Evolutionary conservation across 306 rosid genomes (phyloP), one percentile per base, ranked within the genome.

Genomic region (Cyclanthera cordifolia): DNA sequence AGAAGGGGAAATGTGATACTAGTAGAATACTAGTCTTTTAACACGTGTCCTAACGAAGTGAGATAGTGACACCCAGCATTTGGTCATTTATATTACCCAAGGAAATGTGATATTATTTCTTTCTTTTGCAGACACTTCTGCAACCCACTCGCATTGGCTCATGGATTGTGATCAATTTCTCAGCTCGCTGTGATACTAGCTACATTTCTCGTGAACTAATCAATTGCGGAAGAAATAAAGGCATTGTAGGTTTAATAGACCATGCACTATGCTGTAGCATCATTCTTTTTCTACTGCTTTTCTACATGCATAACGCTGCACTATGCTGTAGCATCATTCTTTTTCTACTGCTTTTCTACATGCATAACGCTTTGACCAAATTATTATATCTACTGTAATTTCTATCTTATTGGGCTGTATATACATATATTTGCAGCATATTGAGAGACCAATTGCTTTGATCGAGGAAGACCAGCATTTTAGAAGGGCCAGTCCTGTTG

Each of bases 91-190:
- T 46, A 34, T 34, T 34, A 34, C n/a, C n/a, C n/a, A n/a, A n/a
- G n/a, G n/a, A n/a, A n/a, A n/a, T 49, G 71, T 74, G 73, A 70
- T 76, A 60, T 11, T n/a, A 20, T n/a, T 67, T 72, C 54, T 39
- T 75, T 57, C 28, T 69, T 48, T 54, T 61, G 54, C 69, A 89
- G 98, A 83, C 84, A 53, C 89, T 93, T 80, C 50, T 80, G 23
- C 73, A 75, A 48, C 90, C 98, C 71, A 73, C 74, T 70, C 81
- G 66, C 39, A 86, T 93, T 65, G 80, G 68, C 28, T 60, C 45
- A 67, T 89, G 98, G 98, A 73, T 83, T 79, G 79, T 93, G 58
- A 96, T 93, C 48, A 93, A 93, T 78, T 93, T 93, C 79, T 93
- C 98, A 75, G 89, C 94, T 24, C 83, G 86, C 51, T 87, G 94